Evolutionary conservation across 352 stramenopile species (phyloP).

Genomic region (Globisporangium apiculatum): DNA sequence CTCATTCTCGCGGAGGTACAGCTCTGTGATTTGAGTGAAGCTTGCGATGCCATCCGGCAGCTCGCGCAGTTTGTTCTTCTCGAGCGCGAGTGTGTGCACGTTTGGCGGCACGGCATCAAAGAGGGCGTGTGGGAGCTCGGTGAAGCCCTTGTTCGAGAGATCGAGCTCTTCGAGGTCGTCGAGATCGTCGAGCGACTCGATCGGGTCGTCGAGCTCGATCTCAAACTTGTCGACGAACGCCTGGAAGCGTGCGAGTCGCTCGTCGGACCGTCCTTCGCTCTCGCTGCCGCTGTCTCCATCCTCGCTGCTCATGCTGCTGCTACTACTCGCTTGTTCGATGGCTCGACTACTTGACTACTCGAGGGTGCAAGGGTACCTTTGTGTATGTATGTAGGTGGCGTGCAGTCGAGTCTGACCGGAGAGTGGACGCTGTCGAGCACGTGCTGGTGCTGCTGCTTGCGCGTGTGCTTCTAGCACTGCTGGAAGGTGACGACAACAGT

Average conservation of each 20-base stretch:
- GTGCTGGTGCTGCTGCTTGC: too few species aligned
- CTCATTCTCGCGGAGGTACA: slow-evolving; percentile 81
- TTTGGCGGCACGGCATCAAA: slow-evolving; percentile 40
- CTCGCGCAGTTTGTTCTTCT: slow-evolving; percentile 62
- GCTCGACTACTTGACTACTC: background rate
- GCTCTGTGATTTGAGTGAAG: slow-evolving; percentile 57
- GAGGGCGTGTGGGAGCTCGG: slow-evolving; percentile 49
- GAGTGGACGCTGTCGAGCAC: too few species aligned
- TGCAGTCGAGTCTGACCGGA: too few species aligned
- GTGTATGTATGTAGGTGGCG: too few species aligned
- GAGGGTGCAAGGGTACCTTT: too few species aligned
- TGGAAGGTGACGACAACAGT: too few species aligned
- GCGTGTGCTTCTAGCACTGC: too few species aligned
- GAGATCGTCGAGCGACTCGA: slow-evolving; percentile 57
- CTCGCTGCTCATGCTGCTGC: slow-evolving; percentile 45
- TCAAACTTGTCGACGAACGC: slow-evolving; percentile 60
- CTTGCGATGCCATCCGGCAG: slow-evolving; percentile 48
- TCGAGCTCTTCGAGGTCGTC: slow-evolving; percentile 76
- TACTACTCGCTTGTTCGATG: background rate
- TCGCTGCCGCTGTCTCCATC: slow-evolving; percentile 17
- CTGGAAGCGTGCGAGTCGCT: slow-evolving; percentile 40
- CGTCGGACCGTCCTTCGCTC: slow-evolving; percentile 15
- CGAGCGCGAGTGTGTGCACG: slow-evolving; percentile 69
- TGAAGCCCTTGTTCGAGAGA: slow-evolving; percentile 67
- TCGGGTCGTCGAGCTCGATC: slow-evolving; percentile 60